Percentiles rank a stretch among this genome's conserved stretches.
phyloP scores from a whole-genome alignment of 2,329 filamentous ascomycete species.

The Apiospora koreana region DNA sequence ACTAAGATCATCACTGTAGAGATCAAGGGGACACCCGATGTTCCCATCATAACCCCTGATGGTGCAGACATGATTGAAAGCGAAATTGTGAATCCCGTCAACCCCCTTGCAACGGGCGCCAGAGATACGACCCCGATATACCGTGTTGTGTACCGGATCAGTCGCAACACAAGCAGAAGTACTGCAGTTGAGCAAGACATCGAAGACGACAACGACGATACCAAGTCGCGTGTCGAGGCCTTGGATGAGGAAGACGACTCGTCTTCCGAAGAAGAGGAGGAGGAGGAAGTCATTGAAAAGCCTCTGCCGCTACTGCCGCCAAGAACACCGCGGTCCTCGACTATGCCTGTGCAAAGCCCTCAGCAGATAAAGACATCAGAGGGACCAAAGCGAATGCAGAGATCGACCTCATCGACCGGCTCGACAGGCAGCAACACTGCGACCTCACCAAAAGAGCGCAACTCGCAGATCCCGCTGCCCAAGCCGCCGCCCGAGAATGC shows the following conservation, averaged over 20 bases:
- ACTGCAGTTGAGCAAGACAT: slow-evolving; percentile 38
- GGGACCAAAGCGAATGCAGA: slow-evolving; percentile 10
- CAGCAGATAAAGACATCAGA: slow-evolving; percentile 15
- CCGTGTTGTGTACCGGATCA: slow-evolving; percentile 61
- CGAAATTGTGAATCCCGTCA: slow-evolving; percentile 31
- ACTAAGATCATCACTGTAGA: slow-evolving; percentile 67
- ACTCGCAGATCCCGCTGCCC: slow-evolving; percentile 24
- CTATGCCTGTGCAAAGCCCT: slow-evolving; percentile 19
- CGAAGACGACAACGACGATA: slow-evolving; percentile 27
- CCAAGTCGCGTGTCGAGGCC: slow-evolving; percentile 25
- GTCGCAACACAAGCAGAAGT: slow-evolving; percentile 50
- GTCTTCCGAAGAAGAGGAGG: slow-evolving; percentile 2
- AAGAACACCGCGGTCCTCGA: slow-evolving; percentile 23
- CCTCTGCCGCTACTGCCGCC: slow-evolving; percentile 22
- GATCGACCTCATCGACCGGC: slow-evolving; percentile 20
- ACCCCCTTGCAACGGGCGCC: background rate
- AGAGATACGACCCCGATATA: slow-evolving; percentile 38
- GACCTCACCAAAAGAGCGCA: slow-evolving; percentile 23
- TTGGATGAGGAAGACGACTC: slow-evolving; percentile 23
- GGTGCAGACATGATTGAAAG: slow-evolving; percentile 60
- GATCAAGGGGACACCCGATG: slow-evolving; percentile 53
- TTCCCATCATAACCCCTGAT: slow-evolving; percentile 55
- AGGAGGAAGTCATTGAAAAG: slow-evolving; percentile 5
- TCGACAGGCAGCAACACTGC: slow-evolving; percentile 15
- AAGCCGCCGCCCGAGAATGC: slow-evolving; percentile 33